A percentile compares a stretch with the other conserved stretches of the same genome.
Evolutionary conservation across 2,329 filamentous ascomycete species (phyloP).

Genomic region (Fusarium luffae): DNA sequence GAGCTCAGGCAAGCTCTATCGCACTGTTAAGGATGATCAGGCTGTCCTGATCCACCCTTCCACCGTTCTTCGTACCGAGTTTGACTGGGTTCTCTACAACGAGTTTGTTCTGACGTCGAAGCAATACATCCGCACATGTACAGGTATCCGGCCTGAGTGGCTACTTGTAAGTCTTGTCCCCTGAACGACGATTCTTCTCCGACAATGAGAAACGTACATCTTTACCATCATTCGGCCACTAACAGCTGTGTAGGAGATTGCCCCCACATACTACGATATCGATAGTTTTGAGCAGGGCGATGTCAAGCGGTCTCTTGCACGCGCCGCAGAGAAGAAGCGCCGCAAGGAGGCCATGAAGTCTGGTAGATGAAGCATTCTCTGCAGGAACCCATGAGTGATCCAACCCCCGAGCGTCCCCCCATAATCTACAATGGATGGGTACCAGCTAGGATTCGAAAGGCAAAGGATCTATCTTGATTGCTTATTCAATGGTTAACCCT

Average conservation of each 20-base stretch:
- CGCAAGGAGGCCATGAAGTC: slow-evolving; percentile 68
- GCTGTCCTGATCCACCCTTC: slow-evolving; percentile 92
- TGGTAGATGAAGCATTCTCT: slow-evolving; percentile 50
- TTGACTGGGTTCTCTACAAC: slow-evolving; percentile 98
- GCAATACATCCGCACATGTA: slow-evolving; percentile 97
- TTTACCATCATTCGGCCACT: slow-evolving; percentile 13
- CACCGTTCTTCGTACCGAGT: slow-evolving; percentile 87
- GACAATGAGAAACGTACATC: background rate
- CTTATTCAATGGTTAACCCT: slow-evolving; percentile 27
- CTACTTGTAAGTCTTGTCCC: slow-evolving; percentile 72
- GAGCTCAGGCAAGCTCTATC: slow-evolving; percentile 86
- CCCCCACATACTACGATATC: slow-evolving; percentile 91
- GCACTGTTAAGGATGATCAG: slow-evolving; percentile 96
- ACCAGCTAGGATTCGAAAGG: slow-evolving; percentile 15
- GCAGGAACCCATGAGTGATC: slow-evolving; percentile 20
- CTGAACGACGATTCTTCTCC: background rate
- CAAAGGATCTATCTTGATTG: slow-evolving; percentile 24
- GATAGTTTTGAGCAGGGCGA: slow-evolving; percentile 86
- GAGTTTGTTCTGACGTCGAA: slow-evolving; percentile 98
- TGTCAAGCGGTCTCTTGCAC: slow-evolving; percentile 74
- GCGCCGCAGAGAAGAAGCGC: slow-evolving; percentile 69
- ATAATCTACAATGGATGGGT: background rate
- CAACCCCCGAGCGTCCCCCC: background rate
- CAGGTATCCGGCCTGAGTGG: slow-evolving; percentile 93
- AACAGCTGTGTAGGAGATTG: slow-evolving; percentile 76